Evolutionary conservation across 2,329 filamentous ascomycete genomes (phyloP).

Genomic region (Ophiostoma pallidulum): DNA sequence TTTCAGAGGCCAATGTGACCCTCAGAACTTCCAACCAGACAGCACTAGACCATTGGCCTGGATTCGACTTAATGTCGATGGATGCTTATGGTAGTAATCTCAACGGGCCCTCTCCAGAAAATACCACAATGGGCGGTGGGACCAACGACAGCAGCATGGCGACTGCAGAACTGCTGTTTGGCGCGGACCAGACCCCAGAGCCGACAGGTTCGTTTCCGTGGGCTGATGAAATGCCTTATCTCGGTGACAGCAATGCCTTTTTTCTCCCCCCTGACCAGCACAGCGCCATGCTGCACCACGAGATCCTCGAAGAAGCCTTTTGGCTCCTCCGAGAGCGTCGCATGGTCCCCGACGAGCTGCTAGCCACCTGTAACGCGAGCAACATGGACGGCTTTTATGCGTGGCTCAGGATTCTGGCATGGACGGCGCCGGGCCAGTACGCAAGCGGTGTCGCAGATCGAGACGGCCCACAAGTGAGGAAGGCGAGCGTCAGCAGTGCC

Average conservation of each 20-base stretch:
- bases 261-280: not conserved
- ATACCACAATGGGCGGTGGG: not conserved
- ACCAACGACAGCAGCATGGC: not conserved
- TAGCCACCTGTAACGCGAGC: not conserved
- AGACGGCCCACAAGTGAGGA: not conserved
- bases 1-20: slow-evolving; percentile 5
- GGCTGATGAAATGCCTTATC: not conserved
- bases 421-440: slow-evolving; percentile 13
- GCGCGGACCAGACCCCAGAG: not conserved
- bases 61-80: slow-evolving; percentile 16
- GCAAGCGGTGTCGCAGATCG: no score
- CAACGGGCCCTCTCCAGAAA: not conserved
- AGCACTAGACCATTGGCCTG: slow-evolving; percentile 19
- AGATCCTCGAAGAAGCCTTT: slow-evolving; percentile 23
- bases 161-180: not conserved
- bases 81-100: slow-evolving; percentile 15
- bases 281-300: slow-evolving; percentile 16
- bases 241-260: not conserved
- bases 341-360: slow-evolving; percentile 14
- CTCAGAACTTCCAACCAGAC: not conserved
- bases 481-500: not conserved
- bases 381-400: slow-evolving; percentile 11
- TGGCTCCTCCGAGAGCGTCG: slow-evolving; percentile 20
- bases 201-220: not conserved
- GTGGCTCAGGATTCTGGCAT: slow-evolving; percentile 16